Base-by-base conservation (phyloP, 1,284 basidiomycete species). In the Apiotrichum veenhuisii region DNA sequence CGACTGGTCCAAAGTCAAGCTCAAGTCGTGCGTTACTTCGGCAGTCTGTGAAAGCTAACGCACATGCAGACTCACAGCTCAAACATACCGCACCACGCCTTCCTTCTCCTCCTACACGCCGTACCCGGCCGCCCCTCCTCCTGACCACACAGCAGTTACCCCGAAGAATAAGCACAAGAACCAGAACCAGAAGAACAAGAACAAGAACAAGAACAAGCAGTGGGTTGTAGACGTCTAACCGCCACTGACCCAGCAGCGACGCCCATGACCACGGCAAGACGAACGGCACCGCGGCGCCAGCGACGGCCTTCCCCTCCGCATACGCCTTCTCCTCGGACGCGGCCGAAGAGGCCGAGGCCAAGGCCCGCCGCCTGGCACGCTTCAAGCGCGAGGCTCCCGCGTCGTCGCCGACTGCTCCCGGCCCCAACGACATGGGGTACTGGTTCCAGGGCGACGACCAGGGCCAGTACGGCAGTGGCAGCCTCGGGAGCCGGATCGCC, bases 1-100 rank as follows among this genome's bases (percentile, higher is more conserved):
- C 5, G 72, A 77, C 60, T 78, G 77, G 77, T 46, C 65, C 17
- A 69, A 66, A 23, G 65, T 78, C 18, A 66, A 77, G 52, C 63
- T 77, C 25, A 54, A 71, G 49, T 59, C 73, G 77, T 77, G 54
- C 45, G 52, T 47, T 3, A 11, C 5, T 4, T n/a, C n/a, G n/a
- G n/a, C n/a, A n/a, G 34, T 12, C 10, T 47, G 40, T 25, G 8
- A 11, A 20, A 3, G 23, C 46, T 55, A 36, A 27, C 41, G 30
- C 30, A 5, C 34, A 18, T 45, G 0, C 49, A 74, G 73, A 12
- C 58, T 75, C 30, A 66, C 70, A 47, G 59, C 66, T 3, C 70
- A 74, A 42, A 55, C 66, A 5, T 54, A 60, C 46, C 65, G 72
- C 18, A 71, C 59, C 5, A 33, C 46, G 10, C n/a, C 34, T 5